Evolutionary conservation across 2,329 filamentous ascomycete species (phyloP).

Genomic region (Curvularia sp.): DNA sequence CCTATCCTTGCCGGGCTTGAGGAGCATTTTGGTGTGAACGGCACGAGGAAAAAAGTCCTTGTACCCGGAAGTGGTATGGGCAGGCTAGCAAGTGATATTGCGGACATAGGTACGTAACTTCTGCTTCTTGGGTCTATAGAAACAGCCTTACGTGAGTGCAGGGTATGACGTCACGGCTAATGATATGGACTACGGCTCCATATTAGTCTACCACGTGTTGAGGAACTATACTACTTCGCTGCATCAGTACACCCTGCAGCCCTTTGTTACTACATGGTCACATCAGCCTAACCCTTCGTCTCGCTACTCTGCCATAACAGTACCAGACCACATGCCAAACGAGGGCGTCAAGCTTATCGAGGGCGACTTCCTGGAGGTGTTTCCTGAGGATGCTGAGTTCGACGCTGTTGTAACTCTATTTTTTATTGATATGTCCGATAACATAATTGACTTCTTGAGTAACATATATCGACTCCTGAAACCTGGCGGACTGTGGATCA

Average conservation of each 20-base stretch:
- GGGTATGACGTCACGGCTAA: neutral
- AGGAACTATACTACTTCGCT: neutral
- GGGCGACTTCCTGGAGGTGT: neutral
- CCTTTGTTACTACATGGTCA: neutral
- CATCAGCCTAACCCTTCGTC: neutral
- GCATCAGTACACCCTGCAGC: neutral
- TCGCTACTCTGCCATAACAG: neutral
- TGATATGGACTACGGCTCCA: neutral
- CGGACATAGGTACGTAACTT: constrained; percentile 13
- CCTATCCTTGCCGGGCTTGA: constrained; percentile 14
- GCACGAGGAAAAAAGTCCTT: constrained; percentile 14
- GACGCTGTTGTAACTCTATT: neutral
- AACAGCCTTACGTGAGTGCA: neutral
- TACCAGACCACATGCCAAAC: neutral
- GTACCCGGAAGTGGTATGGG: constrained; percentile 18
- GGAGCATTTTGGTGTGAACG: constrained; percentile 9
- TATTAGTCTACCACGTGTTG: neutral
- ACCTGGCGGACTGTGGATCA: neutral
- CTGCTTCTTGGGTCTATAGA: neutral
- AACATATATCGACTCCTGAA: neutral
- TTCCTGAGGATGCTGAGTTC: neutral
- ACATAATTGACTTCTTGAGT: neutral
- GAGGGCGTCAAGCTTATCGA: neutral
- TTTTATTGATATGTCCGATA: neutral
- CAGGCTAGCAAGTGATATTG: constrained; percentile 18